phyloP scores from a whole-genome alignment of 2,329 filamentous ascomycete species.

The Colletotrichum aenigma region DNA sequence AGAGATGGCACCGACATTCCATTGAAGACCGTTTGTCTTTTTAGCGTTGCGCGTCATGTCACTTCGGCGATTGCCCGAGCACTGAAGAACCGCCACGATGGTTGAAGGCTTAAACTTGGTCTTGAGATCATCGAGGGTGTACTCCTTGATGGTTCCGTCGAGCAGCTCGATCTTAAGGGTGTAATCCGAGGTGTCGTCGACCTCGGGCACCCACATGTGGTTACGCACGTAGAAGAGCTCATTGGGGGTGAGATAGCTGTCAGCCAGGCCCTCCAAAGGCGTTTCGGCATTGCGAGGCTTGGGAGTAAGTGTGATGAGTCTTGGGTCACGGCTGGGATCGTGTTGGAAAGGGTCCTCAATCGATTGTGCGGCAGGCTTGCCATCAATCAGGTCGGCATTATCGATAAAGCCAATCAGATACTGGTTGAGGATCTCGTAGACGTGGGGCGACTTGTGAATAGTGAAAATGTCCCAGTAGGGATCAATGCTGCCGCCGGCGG shows the following conservation, averaged over 20 bases:
- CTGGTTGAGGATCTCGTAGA: slow-evolving; percentile 67
- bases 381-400: slow-evolving; percentile 61
- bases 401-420: slow-evolving; percentile 69
- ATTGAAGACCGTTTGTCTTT: slow-evolving; percentile 62
- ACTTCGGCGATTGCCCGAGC: slow-evolving; percentile 63
- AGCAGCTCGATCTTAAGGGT: slow-evolving; percentile 58
- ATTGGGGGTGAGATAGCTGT: slow-evolving; percentile 58
- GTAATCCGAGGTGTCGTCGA: slow-evolving; percentile 45
- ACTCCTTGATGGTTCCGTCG: slow-evolving; percentile 56
- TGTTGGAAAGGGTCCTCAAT: slow-evolving; percentile 66
- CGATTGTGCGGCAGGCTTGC: slow-evolving; percentile 53
- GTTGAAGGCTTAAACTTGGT: slow-evolving; percentile 52
- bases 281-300: slow-evolving; percentile 68
- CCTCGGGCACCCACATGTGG: slow-evolving; percentile 66
- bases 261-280: slow-evolving; percentile 50
- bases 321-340: slow-evolving; percentile 57
- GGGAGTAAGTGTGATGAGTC: slow-evolving; percentile 54
- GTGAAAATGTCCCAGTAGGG: slow-evolving; percentile 74
- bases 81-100: slow-evolving; percentile 62
- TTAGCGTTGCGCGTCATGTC: slow-evolving; percentile 59
- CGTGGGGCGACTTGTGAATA: slow-evolving; percentile 70
- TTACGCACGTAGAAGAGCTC: slow-evolving; percentile 45
- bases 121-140: slow-evolving; percentile 59
- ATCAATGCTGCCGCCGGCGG: slow-evolving; percentile 68
- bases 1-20: slow-evolving; percentile 64